Base-by-base conservation (phyloP, 2,329 filamentous ascomycete genomes). In the Thielaviopsis euricoi region DNA sequence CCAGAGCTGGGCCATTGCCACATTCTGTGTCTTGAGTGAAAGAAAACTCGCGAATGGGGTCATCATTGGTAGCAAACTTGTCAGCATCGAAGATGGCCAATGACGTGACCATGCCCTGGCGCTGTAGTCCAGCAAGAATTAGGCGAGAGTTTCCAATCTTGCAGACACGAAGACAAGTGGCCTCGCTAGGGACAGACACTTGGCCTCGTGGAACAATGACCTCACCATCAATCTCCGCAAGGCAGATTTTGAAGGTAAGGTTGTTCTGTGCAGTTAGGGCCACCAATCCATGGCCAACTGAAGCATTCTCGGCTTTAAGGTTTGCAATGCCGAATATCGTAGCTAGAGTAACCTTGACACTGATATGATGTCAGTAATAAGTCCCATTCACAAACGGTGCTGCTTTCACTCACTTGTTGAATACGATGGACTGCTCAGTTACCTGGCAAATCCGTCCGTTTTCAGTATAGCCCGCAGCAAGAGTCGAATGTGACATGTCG, bases 401-500 rank as follows among this genome's bases (percentile, higher is more conserved):
- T 22, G 19, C 23, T 43, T 33, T 13, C 21, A 64, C 70, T 63
- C 68, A 74, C 74, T 67, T 71, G 59, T 68, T 66, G 5, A 79
- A 63, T 7, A 72, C 73, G 2, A 77, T 66, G 19, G 64, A 70
- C 29, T 65, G 67, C 56, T 78, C 75, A 0, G 81, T 83, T 3
- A 83, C 70, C 63, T 85, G 81, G 2, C 81, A 66, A 5, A 77
- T 69, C 1, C 65, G 66, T 1, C 69, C 68, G 2, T 68, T 65
- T 5, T 67, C 63, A 12, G 69, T 64, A 33, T 71, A 68, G 2
- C 67, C 65, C 13, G 74, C 71, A 21, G 72, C 71, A 25, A 84
- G 67, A 0, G 81, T 85, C 51, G 75, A 71, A 3, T 73, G 76
- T 1, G 68, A 67, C 17, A 77, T 66, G 63, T 84, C 80, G 59